These are phyloP conservation scores for Tylopilus sp. DNA, from an alignment of 1,284 basidiomycete genomes.

Conservation along the genomic window DNA sequence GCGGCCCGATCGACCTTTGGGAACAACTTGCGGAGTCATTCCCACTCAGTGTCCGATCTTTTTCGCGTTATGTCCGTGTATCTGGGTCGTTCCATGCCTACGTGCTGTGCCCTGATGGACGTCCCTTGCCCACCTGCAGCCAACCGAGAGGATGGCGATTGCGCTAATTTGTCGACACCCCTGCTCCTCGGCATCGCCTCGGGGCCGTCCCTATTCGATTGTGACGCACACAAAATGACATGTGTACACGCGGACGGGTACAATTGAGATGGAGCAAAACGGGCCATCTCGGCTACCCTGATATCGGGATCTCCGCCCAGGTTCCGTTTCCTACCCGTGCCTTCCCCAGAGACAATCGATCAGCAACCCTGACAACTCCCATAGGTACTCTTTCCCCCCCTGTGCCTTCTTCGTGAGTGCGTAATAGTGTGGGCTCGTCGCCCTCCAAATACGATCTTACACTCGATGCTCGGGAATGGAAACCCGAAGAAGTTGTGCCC, in stretches of 20 bases:
- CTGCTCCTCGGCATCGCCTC: background rate
- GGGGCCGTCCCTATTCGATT: background rate
- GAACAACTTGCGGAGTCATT: no score
- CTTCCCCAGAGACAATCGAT: background rate
- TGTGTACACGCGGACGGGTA: no score
- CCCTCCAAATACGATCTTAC: background rate
- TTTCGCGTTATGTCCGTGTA: background rate
- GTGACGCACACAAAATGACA: background rate
- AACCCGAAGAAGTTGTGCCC: conserved; percentile 6
- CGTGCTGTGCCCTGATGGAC: background rate
- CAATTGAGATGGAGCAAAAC: no score
- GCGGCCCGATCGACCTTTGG: no score
- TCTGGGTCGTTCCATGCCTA: background rate
- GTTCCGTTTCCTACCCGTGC: no score
- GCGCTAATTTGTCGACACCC: background rate
- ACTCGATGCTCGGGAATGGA: conserved; percentile 3
- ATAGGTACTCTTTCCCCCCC: background rate
- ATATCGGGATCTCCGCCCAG: background rate
- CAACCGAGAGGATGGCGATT: background rate
- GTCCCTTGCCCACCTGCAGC: background rate
- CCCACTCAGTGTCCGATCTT: background rate
- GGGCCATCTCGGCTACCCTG: no score
- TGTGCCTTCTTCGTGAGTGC: conserved; percentile 1
- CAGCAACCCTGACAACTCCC: background rate
- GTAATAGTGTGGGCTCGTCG: background rate